Evolutionary conservation across 495 filamentous ascomycete genomes (phyloP), one percentile per base, ranked within the genome.

Genomic region (Sphaerosporella brunnea): DNA sequence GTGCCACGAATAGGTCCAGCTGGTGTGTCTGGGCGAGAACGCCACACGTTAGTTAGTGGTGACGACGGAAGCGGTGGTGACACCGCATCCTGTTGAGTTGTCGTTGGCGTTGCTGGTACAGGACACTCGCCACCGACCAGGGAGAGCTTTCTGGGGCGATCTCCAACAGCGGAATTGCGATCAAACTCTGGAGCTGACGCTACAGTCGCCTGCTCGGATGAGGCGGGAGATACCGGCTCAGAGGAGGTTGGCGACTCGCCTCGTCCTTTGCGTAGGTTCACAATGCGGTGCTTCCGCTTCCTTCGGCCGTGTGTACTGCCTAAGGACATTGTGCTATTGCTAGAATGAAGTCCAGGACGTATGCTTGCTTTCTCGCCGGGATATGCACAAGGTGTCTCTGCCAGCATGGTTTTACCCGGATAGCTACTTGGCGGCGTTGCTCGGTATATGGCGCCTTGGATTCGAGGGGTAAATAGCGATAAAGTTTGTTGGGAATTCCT

Each of bases 251-350:
- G n/a, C 13, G n/a, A n/a, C n/a, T n/a, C n/a, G n/a, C 18, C 39
- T 23, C 26, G 30, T 25, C 28, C 70, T 49, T 73, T 75, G 8
- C 85, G 77, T 36, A 95, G 64, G 62, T 93, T 85, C 49, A 95
- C 83, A 21, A 95, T 81, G n/a, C 87, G 73, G 49, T 74, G 84
- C 72, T 93, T 94, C 60, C 82, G 79, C 60, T 79, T 88, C 19
- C 82, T 69, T n/a, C 72, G 70, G 9, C 13, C 16, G 41, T 66
- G 65, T 18, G 69, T 64, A 61, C 82, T 77, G 2, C 26, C 43
- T 10, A 16, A 13, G 9, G 20, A 48, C 32, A 24, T 21, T 19
- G 28, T 39, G 20, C 18, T 23, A 15, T 35, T 35, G 69, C 74
- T 49, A 67, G 58, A 45, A 71, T 46, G 62, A 57, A 62, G 15